Percentiles rank a stretch among this genome's conserved stretches.
These are phyloP conservation scores for Candida berthetii DNA, from an alignment of 805 yeast genomes.

Conservation along the genomic window DNA sequence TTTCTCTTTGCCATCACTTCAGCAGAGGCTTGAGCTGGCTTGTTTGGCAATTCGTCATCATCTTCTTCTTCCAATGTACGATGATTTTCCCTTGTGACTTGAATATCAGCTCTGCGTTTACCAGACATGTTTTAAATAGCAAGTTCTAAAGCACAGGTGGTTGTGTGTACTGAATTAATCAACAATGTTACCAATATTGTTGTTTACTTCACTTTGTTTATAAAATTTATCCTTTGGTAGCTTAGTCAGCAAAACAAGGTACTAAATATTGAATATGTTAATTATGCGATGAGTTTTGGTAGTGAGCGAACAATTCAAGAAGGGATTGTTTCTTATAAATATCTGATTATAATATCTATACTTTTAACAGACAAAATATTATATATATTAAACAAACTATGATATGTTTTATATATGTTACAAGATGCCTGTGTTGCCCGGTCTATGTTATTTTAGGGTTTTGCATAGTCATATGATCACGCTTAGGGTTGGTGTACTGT, in stretches of 20 bases:
- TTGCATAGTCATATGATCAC: background rate
- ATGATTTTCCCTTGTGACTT: conserved; percentile 49
- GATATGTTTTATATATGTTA: too few relatives aligned
- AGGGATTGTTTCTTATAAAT: too few relatives aligned
- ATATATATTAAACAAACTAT: too few relatives aligned
- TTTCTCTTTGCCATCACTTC: conserved; percentile 63
- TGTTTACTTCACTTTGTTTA: background rate
- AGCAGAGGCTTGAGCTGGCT: conserved; percentile 45
- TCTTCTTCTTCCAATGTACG: conserved; percentile 26
- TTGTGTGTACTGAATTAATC: too few relatives aligned
- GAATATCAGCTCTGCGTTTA: conserved; percentile 63
- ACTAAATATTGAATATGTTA: too few relatives aligned
- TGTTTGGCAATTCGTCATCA: conserved; percentile 27
- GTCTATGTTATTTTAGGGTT: background rate
- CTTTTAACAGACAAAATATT: too few relatives aligned
- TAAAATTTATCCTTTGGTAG: background rate
- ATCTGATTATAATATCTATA: too few relatives aligned
- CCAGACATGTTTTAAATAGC: conserved; percentile 35
- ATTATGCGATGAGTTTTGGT: too few relatives aligned
- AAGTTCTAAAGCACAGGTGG: too few relatives aligned
- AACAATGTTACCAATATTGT: background rate
- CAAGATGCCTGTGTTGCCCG: too few relatives aligned
- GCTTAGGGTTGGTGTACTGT: background rate
- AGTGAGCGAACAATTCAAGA: too few relatives aligned
- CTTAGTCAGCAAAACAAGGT: background rate